Conservation (phyloP, 225 moss, liverwort and hornwort genomes). For the Ulota crispa region DNA sequence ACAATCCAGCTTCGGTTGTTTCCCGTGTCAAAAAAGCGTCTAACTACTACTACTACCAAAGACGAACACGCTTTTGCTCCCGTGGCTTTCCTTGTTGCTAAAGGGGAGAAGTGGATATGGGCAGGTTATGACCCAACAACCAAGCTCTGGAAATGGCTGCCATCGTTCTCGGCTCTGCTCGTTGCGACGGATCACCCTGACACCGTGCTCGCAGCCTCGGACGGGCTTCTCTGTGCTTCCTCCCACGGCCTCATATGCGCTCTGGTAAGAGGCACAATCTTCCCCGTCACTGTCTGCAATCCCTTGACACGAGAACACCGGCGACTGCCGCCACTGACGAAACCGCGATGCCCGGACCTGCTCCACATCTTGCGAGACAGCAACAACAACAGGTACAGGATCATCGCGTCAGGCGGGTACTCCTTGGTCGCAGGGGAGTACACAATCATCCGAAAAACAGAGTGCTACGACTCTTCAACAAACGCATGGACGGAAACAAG, state of each 20-base stretch:
- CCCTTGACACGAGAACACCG: constrained; percentile 43
- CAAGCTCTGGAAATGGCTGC: constrained; percentile 54
- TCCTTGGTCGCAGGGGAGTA: constrained; percentile 51
- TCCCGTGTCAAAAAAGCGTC: constrained; percentile 30
- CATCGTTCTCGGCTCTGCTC: constrained; percentile 49
- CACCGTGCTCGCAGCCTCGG: constrained; percentile 50
- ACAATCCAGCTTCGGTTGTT: constrained; percentile 32
- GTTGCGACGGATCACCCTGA: constrained; percentile 48
- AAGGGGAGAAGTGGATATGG: constrained; percentile 60
- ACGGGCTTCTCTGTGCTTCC: constrained; percentile 49
- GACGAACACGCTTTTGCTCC: constrained; percentile 49
- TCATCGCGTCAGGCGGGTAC: constrained; percentile 48
- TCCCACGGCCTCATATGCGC: constrained; percentile 51
- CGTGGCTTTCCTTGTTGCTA: constrained; percentile 62
- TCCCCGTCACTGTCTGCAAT: constrained; percentile 54
- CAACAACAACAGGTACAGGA: constrained; percentile 27
- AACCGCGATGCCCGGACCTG: constrained; percentile 48
- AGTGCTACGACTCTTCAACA: constrained; percentile 49
- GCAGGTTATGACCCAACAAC: constrained; percentile 50
- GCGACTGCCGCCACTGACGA: constrained; percentile 36
- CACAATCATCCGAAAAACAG: constrained; percentile 50
- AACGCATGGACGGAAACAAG: constrained; percentile 40
- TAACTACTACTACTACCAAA: constrained; percentile 23
- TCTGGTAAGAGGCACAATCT: constrained; percentile 51
- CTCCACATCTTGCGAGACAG: constrained; percentile 47